These are phyloP conservation scores for Gomphus sp. DNA, from an alignment of 1,284 basidiomycete species.

Conservation along the genomic window DNA sequence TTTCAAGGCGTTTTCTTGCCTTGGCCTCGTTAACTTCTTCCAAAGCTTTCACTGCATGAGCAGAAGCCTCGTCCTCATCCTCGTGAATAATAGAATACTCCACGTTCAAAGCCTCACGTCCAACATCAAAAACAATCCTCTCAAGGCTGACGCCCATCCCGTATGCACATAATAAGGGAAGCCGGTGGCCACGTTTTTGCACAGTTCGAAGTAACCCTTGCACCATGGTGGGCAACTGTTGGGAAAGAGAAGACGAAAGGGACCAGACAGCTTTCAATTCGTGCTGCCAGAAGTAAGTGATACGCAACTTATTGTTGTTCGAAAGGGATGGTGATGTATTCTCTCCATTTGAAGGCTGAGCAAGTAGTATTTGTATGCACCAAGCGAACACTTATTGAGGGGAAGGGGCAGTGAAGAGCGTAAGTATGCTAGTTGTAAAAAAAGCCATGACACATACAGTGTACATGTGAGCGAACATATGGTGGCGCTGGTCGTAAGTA, in stretches of 20 bases:
- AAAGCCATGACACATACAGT: slow-evolving; percentile 39
- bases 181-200: slow-evolving; percentile 58
- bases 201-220: slow-evolving; percentile 74
- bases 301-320: slow-evolving; percentile 38
- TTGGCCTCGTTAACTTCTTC: slow-evolving; percentile 53
- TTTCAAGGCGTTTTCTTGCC: slow-evolving; percentile 58
- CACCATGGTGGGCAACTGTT: slow-evolving; percentile 77
- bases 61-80: slow-evolving; percentile 43
- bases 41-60: slow-evolving; percentile 23
- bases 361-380: slow-evolving; percentile 62
- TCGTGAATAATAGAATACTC: slow-evolving; percentile 83
- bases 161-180: slow-evolving; percentile 72
- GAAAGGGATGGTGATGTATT: slow-evolving; percentile 25
- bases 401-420: not conserved
- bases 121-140: slow-evolving; percentile 67
- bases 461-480: slow-evolving; percentile 86
- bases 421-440: slow-evolving; percentile 9
- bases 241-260: slow-evolving; percentile 48
- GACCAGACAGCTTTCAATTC: slow-evolving; percentile 88
- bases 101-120: slow-evolving; percentile 74
- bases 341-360: slow-evolving; percentile 19
- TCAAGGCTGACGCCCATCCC: slow-evolving; percentile 80
- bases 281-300: slow-evolving; percentile 95
- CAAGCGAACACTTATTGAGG: slow-evolving; percentile 71
- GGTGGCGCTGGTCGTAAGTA: slow-evolving; percentile 93